Conservation (phyloP, 2,329 filamentous ascomycete genomes). For the Fusarium sp. region DNA sequence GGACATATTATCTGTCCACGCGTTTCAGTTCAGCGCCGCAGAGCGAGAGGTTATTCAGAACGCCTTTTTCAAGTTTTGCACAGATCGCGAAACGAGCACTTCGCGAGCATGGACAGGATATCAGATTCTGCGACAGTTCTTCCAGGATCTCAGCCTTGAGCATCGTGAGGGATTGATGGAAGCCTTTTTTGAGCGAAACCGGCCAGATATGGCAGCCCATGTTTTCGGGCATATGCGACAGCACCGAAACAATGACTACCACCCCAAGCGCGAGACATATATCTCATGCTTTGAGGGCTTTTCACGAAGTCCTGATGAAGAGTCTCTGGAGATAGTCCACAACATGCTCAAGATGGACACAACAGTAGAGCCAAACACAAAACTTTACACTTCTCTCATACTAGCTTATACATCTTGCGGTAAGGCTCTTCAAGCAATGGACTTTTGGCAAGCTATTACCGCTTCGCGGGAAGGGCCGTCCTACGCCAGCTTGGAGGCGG, state of each 20-base stretch:
- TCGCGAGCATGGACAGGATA: constrained; percentile 73
- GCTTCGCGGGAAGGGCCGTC: constrained; percentile 86
- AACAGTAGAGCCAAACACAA: constrained; percentile 79
- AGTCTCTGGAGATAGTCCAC: constrained; percentile 79
- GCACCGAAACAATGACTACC: constrained; percentile 69
- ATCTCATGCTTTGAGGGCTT: constrained; percentile 81
- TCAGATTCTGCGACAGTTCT: constrained; percentile 72
- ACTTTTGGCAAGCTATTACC: constrained; percentile 88
- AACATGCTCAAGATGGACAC: constrained; percentile 96
- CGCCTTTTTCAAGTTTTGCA: constrained; percentile 74
- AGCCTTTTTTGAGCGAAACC: constrained; percentile 79
- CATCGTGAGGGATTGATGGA: constrained; percentile 81
- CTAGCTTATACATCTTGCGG: constrained; percentile 81
- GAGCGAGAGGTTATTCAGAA: constrained; percentile 75
- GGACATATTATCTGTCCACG: constrained; percentile 82
- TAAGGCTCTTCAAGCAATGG: constrained; percentile 72
- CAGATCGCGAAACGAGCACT: constrained; percentile 70
- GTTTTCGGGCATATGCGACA: constrained; percentile 96
- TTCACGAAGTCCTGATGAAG: constrained; percentile 62
- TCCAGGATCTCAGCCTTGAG: constrained; percentile 72
- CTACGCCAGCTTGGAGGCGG: constrained; percentile 81
- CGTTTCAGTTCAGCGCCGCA: constrained; percentile 73
- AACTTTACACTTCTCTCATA: constrained; percentile 86
- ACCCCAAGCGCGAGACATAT: constrained; percentile 81
- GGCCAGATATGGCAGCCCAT: constrained; percentile 85